These are phyloP conservation scores for Komagataella pastoris DNA, from an alignment of 805 yeast genomes.

Conservation along the genomic window DNA sequence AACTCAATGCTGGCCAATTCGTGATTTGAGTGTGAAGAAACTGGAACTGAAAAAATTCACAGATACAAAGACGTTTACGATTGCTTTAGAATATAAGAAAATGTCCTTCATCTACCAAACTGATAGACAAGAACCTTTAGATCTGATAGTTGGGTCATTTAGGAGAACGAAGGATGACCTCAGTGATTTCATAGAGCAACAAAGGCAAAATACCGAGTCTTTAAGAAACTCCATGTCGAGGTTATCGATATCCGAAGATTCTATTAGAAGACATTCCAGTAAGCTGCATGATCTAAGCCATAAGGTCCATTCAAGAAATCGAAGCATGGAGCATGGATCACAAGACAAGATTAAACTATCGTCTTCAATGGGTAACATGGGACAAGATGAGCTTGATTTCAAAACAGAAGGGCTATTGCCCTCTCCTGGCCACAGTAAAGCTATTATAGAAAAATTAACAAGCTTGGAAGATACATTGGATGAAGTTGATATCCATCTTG, in stretches of 20 bases:
- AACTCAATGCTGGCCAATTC: constrained; percentile 66
- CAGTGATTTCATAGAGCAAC: constrained; percentile 39
- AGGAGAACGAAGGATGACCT: constrained; percentile 51
- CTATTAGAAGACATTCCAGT: constrained; percentile 18
- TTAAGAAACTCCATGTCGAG: constrained; percentile 30
- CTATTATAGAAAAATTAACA: neutral
- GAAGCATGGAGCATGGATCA: neutral
- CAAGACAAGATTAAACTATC: neutral
- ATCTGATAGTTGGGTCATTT: constrained; percentile 38
- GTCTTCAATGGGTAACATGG: neutral
- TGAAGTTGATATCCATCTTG: constrained; percentile 54
- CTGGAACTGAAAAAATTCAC: constrained; percentile 9
- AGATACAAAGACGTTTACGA: constrained; percentile 9
- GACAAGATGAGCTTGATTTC: neutral
- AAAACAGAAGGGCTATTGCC: neutral
- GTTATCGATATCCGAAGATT: constrained; percentile 15
- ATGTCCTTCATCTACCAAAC: constrained; percentile 46
- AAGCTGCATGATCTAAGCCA: constrained; percentile 45
- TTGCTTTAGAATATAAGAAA: constrained; percentile 2
- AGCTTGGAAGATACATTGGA: constrained; percentile 49
- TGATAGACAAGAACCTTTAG: constrained; percentile 42
- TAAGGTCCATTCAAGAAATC: constrained; percentile 34
- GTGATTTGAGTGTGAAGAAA: constrained; percentile 38
- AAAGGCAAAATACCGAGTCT: constrained; percentile 27
- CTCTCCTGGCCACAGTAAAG: neutral